Base-by-base conservation (phyloP, 805 yeast species). In the Ogataea trehalophila region DNA sequence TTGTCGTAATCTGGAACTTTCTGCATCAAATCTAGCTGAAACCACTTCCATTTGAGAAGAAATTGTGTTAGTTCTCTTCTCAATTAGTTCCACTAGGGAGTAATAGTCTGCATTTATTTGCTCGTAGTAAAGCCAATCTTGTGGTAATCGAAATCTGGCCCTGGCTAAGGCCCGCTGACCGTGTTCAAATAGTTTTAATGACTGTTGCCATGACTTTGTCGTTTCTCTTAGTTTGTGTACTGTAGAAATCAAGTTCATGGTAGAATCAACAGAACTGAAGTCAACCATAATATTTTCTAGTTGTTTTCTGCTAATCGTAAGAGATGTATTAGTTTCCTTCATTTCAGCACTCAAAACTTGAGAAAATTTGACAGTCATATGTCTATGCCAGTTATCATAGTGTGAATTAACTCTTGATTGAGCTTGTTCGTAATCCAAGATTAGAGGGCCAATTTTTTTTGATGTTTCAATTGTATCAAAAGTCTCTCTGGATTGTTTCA, bases 321-420 rank as follows among this genome's bases (percentile, higher is more conserved):
- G 47, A 1, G 62, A 62, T 0, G 58, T 43, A 39, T 70, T 64
- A 2, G 74, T 54, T 2, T 52, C 50, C 9, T 49, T 59, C 44
- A 75, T 66, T 2, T 60, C 46, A 1, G 54, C 50, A 6, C 57
- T 59, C 37, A 83, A 56, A 17, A 65, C 56, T 2, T 58, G 62
- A 3, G 79, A 66, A 62, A 81, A 77, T 31, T 61, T 61, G 1
- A 54, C 50, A 7, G 75, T 39, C 6, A 81, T 59, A 2, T 71
- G 71, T 37, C 66, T 68, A 51, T 81, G 85, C 80, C 88, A 85
- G 2, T 60, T 52, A 48, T 81, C 85, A 66, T 77, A 83, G 54
- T 77, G 80, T 1, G 57, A 33, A 33, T 49, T 54, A 2, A 81
- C 70, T 35, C 80, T 66, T 0, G 75, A 60, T 49, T 81, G 85